Evolutionary conservation across 2,329 filamentous ascomycete species (phyloP).

Genomic region (Rhynchosporium agropyri): DNA sequence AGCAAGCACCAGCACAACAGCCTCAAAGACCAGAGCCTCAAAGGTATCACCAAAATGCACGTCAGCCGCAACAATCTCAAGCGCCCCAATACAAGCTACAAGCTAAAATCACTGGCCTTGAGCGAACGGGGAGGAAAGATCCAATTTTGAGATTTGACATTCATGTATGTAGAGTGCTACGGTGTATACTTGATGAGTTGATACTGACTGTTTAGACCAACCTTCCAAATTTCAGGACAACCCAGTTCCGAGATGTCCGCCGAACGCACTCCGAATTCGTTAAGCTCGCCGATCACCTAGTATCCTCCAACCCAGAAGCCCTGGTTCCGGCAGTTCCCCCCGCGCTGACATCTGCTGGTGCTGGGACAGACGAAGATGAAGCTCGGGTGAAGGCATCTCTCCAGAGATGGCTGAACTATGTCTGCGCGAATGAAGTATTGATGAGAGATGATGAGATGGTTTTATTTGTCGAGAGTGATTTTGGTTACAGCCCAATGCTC

Average conservation of each 20-base stretch:
- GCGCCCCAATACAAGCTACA: slow-evolving; percentile 82
- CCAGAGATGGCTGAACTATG: slow-evolving; percentile 93
- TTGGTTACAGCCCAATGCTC: slow-evolving; percentile 94
- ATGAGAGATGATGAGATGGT: slow-evolving; percentile 97
- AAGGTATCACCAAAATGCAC: slow-evolving; percentile 38
- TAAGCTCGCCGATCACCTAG: slow-evolving; percentile 93
- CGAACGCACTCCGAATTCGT: slow-evolving; percentile 94
- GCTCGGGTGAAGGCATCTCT: slow-evolving; percentile 82
- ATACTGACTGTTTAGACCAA: slow-evolving; percentile 70
- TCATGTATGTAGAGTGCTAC: slow-evolving; percentile 62
- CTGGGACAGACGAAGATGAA: slow-evolving; percentile 96
- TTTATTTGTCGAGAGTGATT: slow-evolving; percentile 98
- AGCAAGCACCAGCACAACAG: slow-evolving; percentile 30
- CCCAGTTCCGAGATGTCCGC: slow-evolving; percentile 96
- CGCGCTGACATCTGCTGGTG: slow-evolving; percentile 90
- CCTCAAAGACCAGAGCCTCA: slow-evolving; percentile 42
- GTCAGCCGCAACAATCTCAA: slow-evolving; percentile 48
- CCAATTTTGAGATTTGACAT: slow-evolving; percentile 94
- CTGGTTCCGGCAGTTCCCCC: slow-evolving; percentile 93
- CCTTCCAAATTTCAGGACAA: slow-evolving; percentile 95
- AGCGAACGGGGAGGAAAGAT: slow-evolving; percentile 93
- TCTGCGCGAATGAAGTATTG: slow-evolving; percentile 88
- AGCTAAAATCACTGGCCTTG: slow-evolving; percentile 90
- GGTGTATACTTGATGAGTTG: slow-evolving; percentile 1
- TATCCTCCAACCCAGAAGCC: slow-evolving; percentile 96